A percentile compares a stretch with the other conserved stretches of the same genome.
These are phyloP conservation scores for Neltuma alba DNA, from an alignment of 306 rosid genomes.

Conservation along the genomic window DNA sequence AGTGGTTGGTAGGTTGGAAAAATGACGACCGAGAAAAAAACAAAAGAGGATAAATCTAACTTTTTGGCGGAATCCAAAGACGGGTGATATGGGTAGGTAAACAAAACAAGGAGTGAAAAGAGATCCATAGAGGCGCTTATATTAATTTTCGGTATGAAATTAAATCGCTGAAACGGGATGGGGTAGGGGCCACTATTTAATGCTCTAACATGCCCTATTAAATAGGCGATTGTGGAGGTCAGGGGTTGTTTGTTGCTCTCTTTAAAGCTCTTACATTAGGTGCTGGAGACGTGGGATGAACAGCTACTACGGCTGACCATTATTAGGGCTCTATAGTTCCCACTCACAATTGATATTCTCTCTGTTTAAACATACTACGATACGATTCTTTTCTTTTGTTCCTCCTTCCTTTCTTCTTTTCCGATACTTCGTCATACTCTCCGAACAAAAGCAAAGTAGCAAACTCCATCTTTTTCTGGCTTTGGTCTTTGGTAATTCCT, in stretches of 20 bases:
- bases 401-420: background rate
- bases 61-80: conserved; percentile 1
- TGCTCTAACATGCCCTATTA: conserved; percentile 9
- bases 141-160: background rate
- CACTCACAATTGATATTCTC: background rate
- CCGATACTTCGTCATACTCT: background rate
- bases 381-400: background rate
- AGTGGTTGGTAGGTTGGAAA: background rate
- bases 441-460: background rate
- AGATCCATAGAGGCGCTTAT: background rate
- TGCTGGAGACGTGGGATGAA: background rate
- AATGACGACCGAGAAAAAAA: background rate
- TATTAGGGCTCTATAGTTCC: background rate
- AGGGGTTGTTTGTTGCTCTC: background rate
- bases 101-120: background rate
- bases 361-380: background rate
- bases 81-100: background rate
- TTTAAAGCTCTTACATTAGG: background rate
- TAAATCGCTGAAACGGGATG: background rate
- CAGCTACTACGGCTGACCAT: background rate
- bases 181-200: background rate
- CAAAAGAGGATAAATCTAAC: background rate
- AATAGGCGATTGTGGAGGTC: background rate
- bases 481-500: conserved; percentile 14
- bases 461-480: background rate